Base-by-base conservation (phyloP, 2,329 filamentous ascomycete species). In the Hirsutella thompsonii region DNA sequence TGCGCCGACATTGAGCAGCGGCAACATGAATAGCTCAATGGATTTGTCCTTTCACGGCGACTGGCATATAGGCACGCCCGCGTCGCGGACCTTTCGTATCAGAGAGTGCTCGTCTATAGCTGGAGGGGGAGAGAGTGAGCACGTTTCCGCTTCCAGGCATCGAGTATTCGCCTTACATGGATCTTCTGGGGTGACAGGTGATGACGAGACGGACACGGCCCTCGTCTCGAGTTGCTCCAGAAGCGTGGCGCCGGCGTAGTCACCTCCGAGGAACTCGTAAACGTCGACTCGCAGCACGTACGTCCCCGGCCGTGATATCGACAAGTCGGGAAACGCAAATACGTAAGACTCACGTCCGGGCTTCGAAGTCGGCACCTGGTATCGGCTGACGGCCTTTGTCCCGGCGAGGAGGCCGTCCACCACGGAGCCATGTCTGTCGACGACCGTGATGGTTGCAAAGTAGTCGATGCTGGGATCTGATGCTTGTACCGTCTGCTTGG, bases 281-380 rank as follows among this genome's bases (percentile, higher is more conserved):
- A 56, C 29, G 26, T 60, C 56, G 5, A 60, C 34, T 14, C 51
- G 51, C 32, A 60, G 46, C 3, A 36, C 47, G 36, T 52, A 60
- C 5, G 33, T 38, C 1, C 58, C 58, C 2, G 44, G 40, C 4
- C 32, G 21, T 0, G 32, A 18, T n/a, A 59, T 49, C 2, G 43
- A 41, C 20, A 60, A 46, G 20, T 56, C 43, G 3, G 44, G 8
- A 28, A 57, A 60, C 4, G 48, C 41, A 37, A 56, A 60, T 5
- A 49, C 41, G 3, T 53, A 40, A 1, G 46, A 45, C 3, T 41
- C 42, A 3, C 47, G 39, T 4, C 44, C 38, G 9, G 44, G 23
- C 1, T 36, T n/a, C 19, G 40, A 18, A 2, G 35, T 33, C n/a
- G 42, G 43, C 2, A 50, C 6, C 13, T 49, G 38, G 13, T 42